Evolutionary conservation across 2,329 filamentous ascomycete species (phyloP), one percentile per base, ranked within the genome.

Genomic region (Aplosporella prunicola): DNA sequence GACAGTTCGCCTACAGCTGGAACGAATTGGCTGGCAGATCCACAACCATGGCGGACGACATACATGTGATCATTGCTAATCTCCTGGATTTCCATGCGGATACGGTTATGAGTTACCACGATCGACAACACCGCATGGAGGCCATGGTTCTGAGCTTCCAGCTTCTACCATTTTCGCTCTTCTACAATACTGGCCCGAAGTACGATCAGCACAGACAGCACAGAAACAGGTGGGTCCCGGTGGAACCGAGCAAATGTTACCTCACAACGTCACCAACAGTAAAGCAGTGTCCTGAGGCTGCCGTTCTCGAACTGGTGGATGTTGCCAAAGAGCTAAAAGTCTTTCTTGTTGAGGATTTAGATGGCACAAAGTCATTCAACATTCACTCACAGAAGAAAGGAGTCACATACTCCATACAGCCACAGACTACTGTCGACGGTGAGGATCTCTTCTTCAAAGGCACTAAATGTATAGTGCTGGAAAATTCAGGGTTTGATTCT

Each of bases 21-120:
- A 47, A 47, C 32, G 38, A 36, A 14, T 25, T 47, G 8, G 20
- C 38, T 5, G 29, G 32, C n/a, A 20, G 45, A n/a, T 37, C 43
- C 13, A 47, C 45, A 5, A 45, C 45, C 10, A 41, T 34, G 32
- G 18, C 18, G 2, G 44, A 47, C 17, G 45, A 47, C 36, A 11
- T 43, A 14, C 40, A 32, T 9, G 35, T 27, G 14, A 46, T 46
- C 20, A 24, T 47, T 22, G 40, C 44, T 3, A 47, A 39, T 30
- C 29, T 47, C 5, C 29, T 46, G 10, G 39, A 42, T 16, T 42
- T 42, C 16, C 25, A 41, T 24, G 29, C 38, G 6, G 25, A 40
- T 13, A 8, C 24, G 8, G 24, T 46, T n/a, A 36, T 42, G 26
- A 15, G 30, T 16, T 24, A 26, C 11, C 11, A 9, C 5, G 17